Evolutionary conservation across 257 asterid species (phyloP).

Genomic region (Scutellaria minor): DNA sequence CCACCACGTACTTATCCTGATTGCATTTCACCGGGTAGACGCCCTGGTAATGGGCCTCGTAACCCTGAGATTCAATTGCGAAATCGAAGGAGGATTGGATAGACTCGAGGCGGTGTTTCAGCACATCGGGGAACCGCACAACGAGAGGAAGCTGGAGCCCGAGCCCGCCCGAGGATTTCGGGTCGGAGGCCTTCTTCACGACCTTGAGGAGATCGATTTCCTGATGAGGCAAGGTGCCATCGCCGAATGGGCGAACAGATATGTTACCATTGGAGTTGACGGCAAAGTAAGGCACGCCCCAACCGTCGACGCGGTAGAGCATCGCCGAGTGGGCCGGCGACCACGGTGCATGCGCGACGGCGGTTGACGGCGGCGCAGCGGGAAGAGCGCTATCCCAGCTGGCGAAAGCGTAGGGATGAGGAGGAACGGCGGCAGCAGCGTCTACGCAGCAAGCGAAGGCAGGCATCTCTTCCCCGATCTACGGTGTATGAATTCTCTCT

Average conservation of each 20-base stretch:
- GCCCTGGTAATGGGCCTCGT: conserved; percentile 81
- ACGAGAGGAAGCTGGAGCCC: conserved; percentile 82
- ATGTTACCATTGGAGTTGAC: conserved; percentile 75
- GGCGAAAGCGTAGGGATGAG: conserved; percentile 58
- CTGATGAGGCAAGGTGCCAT: conserved; percentile 63
- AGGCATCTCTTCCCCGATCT: conserved; percentile 73
- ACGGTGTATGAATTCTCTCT: conserved; percentile 26
- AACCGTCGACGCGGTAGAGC: conserved; percentile 71
- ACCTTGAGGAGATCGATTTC: conserved; percentile 91
- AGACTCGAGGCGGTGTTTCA: conserved; percentile 66
- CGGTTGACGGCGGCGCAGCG: conserved; percentile 28
- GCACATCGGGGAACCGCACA: conserved; percentile 86
- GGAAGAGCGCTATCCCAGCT: conserved; percentile 64
- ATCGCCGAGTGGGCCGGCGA: conserved; percentile 62
- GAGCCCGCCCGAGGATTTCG: conserved; percentile 70
- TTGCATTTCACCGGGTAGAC: conserved; percentile 96
- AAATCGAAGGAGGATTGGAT: conserved; percentile 65
- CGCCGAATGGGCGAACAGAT: conserved; percentile 67
- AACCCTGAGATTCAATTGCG: conserved; percentile 67
- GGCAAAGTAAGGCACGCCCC: conserved; percentile 91
- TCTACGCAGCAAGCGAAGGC: conserved; percentile 77
- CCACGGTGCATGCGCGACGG: conserved; percentile 48
- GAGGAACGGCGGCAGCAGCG: conserved; percentile 48
- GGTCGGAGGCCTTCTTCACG: conserved; percentile 76
- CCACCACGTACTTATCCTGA: conserved; percentile 83